Evolutionary conservation across 2,329 filamentous ascomycete genomes (phyloP).

Genomic region (Cladosporium sp.): DNA sequence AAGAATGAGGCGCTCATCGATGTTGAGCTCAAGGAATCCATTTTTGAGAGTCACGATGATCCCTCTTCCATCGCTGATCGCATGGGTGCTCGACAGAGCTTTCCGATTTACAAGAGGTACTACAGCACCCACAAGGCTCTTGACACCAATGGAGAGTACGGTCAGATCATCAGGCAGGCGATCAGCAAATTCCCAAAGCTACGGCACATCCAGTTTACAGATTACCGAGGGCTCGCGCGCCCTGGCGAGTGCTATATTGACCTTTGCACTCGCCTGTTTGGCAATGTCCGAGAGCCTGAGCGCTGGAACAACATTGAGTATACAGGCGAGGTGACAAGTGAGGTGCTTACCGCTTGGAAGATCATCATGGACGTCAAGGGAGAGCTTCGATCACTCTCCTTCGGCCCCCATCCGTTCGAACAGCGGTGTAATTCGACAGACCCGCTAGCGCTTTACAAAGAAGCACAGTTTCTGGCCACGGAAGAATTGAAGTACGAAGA

Average conservation of each 20-base stretch:
- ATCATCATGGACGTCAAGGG: constrained; percentile 6
- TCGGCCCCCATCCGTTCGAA: constrained; percentile 10
- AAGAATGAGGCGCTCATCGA: background rate
- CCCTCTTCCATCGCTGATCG: constrained; percentile 2
- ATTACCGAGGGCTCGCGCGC: constrained; percentile 10
- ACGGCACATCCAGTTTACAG: constrained; percentile 10
- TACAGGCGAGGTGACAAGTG: constrained; percentile 8
- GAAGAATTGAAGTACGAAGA: constrained; percentile 1
- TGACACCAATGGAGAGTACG: background rate
- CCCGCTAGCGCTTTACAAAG: constrained; percentile 8
- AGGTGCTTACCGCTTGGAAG: constrained; percentile 2
- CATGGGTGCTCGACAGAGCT: constrained; percentile 11
- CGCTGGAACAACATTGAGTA: constrained; percentile 10
- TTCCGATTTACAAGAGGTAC: constrained; percentile 10
- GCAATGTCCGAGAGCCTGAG: constrained; percentile 8
- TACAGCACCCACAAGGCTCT: constrained; percentile 1
- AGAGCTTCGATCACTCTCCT: constrained; percentile 3
- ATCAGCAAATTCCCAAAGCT: constrained; percentile 3
- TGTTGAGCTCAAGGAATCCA: background rate
- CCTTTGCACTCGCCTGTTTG: constrained; percentile 10
- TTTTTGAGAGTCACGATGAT: background rate
- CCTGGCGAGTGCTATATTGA: constrained; percentile 6
- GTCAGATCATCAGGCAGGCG: background rate
- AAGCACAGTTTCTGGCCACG: constrained; percentile 6
- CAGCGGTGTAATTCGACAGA: constrained; percentile 11